Evolutionary conservation across 176 grass and related monocot species (phyloP), one percentile per base, ranked within the genome.

Genomic region (Thalia dealbata): DNA sequence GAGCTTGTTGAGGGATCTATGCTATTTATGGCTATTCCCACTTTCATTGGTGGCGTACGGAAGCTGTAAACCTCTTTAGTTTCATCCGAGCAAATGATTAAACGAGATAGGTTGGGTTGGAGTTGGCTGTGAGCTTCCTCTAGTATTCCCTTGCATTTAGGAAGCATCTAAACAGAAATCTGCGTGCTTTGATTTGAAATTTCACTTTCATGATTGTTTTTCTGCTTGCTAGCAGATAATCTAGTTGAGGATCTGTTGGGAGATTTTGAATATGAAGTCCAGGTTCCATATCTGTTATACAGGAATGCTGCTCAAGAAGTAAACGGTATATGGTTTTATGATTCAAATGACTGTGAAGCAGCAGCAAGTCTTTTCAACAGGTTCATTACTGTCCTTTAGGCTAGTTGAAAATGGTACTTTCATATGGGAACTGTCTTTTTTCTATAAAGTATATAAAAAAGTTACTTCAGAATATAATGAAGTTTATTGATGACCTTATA

Each of bases 301-400:
- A 50, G 50, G 3, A 84, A 87, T 82, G 76, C 76, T 67, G 68
- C 66, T 79, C 56, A 74, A 30, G 84, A 87, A 75, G 44, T 84
- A 70, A 77, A 45, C 23, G 88, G 88, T 77, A 91, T 91, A 62
- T 91, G 88, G 84, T 87, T 91, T 71, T 84, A 84, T 64, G 61
- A 87, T 46, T 80, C 79, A 61, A 54, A 84, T 60, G 88, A 91
- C 67, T 91, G 84, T 82, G 50, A 82, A 87, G 73, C 83, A 82
- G 76, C 84, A 35, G 81, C 50, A 80, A 61, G 61, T 78, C 50
- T 91, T 82, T 84, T 91, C 26, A 72, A 21, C 16, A 87, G 88
- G 84, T 91, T 82, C 46, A 9, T 38, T 56, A 51, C 35, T 74
- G 62, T 23, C 41, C 7, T 24, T 61, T 62, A 73, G 19, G 23